A percentile compares a stretch with the other conserved stretches of the same genome.
Conservation (phyloP, 345 rosid species). For the Streptanthus diversifolius region DNA sequence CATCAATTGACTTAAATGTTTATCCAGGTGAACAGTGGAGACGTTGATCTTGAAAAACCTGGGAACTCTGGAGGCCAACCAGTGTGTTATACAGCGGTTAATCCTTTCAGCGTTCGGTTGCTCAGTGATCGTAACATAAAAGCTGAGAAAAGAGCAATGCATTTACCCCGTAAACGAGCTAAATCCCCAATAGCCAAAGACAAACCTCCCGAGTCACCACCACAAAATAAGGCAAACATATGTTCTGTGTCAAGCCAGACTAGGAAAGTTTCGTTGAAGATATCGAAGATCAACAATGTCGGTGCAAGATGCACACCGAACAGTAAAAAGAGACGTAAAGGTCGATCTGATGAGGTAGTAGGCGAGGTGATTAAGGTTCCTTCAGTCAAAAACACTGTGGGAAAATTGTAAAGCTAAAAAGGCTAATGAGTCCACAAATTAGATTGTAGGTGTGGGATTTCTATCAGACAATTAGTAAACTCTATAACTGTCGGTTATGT, state of each 20-base stretch:
- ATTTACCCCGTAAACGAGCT: constrained; percentile 48
- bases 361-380: constrained; percentile 31
- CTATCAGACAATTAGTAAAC: constrained; percentile 18
- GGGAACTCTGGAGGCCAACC: constrained; percentile 37
- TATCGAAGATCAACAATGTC: constrained; percentile 45
- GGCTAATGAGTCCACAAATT: constrained; percentile 8
- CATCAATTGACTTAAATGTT: not conserved
- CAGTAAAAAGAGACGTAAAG: constrained; percentile 66
- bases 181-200: constrained; percentile 50
- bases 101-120: constrained; percentile 68
- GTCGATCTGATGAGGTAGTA: constrained; percentile 41
- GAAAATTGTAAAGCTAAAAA: constrained; percentile 9
- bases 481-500: constrained; percentile 29
- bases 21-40: constrained; percentile 88
- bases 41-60: constrained; percentile 59
- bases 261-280: constrained; percentile 46
- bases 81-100: constrained; percentile 61
- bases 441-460: constrained; percentile 16
- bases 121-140: constrained; percentile 35
- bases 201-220: constrained; percentile 11
- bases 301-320: constrained; percentile 59
- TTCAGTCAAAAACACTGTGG: not conserved
- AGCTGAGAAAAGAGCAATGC: constrained; percentile 25
- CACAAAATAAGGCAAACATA: constrained; percentile 31
- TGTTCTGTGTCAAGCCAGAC: constrained; percentile 30